phyloP scores from a whole-genome alignment of 345 rosid genomes.

The Eucalyptus curtisii region DNA sequence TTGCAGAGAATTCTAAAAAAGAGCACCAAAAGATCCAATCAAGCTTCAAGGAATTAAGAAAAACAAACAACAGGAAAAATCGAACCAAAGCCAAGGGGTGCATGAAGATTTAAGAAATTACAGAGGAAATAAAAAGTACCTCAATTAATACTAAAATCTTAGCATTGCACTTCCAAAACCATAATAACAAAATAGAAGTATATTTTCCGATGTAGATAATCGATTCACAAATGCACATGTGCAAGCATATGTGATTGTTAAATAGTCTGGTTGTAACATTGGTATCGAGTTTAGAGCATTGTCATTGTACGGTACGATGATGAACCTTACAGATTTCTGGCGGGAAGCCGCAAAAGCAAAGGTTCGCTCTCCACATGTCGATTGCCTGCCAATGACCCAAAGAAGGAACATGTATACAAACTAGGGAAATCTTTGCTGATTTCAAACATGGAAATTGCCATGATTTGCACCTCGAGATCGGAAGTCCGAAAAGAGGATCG shows the following conservation, averaged over 20 bases:
- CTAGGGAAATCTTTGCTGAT: not conserved
- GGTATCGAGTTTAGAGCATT: not conserved
- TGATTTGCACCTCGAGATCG: not conserved
- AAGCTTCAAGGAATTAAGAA: not conserved
- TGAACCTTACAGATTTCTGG: not conserved
- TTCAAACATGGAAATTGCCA: not conserved
- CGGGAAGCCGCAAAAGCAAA: not conserved
- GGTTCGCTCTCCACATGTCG: rapidly evolving
- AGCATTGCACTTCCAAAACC: not conserved
- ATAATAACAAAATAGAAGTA: not conserved
- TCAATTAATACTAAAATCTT: not conserved
- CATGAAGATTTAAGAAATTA: not conserved
- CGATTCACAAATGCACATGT: not conserved
- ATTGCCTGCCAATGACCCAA: not conserved
- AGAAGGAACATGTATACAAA: not conserved
- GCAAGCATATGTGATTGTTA: not conserved
- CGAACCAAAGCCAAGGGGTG: not conserved
- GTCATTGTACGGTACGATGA: not conserved
- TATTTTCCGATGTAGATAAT: not conserved
- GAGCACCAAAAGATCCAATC: not conserved
- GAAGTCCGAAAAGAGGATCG: rapidly evolving
- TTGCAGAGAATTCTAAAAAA: not conserved
- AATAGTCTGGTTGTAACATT: not conserved
- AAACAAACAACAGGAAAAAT: not conserved
- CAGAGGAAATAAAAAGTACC: not conserved